Evolutionary conservation across 78 protist species (phyloP).

Genomic region (Dictyostelium intermedium): DNA sequence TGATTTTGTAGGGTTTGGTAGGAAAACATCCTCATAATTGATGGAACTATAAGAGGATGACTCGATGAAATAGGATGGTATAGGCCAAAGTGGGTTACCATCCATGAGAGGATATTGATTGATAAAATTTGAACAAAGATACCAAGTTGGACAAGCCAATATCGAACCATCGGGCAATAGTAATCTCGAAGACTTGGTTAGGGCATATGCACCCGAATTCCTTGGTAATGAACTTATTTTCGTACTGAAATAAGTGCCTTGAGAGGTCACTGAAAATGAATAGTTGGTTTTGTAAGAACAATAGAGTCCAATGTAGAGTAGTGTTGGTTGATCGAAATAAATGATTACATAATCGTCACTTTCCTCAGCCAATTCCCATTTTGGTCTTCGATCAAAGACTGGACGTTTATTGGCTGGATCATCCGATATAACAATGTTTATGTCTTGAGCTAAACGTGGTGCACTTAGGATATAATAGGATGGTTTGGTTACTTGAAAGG

Average conservation of each 20-base stretch:
- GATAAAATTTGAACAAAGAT: not conserved
- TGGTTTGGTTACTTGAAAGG: not conserved
- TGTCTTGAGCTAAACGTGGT: slow-evolving; percentile 40
- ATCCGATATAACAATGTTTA: slow-evolving; percentile 19
- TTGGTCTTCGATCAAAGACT: not conserved
- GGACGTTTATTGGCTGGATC: not conserved
- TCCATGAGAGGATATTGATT: not conserved
- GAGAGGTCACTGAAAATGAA: slow-evolving; percentile 5
- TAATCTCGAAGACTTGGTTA: slow-evolving; percentile 15
- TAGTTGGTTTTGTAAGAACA: slow-evolving; percentile 10
- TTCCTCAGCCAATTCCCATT: not conserved
- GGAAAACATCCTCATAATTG: not conserved
- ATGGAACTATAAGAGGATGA: not conserved
- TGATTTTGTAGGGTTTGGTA: not conserved
- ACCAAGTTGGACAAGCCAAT: not conserved
- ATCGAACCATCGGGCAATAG: not conserved
- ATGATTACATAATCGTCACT: slow-evolving; percentile 24
- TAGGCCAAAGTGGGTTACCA: slow-evolving; percentile 52
- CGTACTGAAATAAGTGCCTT: not conserved
- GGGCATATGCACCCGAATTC: not conserved
- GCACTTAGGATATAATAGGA: not conserved
- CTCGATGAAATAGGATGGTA: not conserved
- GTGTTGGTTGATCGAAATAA: not conserved
- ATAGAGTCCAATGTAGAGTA: slow-evolving; percentile 19
- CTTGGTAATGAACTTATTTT: not conserved